These are phyloP conservation scores for Venturia carpophila DNA, from an alignment of 2,329 filamentous ascomycete species.

Conservation along the genomic window DNA sequence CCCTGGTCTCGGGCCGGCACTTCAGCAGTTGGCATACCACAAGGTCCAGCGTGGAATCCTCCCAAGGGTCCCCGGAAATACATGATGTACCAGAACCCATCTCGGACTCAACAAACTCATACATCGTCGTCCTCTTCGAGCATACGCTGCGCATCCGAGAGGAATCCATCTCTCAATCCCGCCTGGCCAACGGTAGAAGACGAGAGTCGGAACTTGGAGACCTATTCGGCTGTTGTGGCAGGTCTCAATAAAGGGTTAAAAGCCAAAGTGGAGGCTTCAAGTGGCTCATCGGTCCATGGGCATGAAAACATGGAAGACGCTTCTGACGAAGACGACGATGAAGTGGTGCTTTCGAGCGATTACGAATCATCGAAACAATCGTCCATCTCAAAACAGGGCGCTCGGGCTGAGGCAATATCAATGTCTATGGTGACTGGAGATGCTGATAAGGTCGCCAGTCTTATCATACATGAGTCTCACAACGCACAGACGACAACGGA, in stretches of 20 bases:
- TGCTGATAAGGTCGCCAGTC: neutral
- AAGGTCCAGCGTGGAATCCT: slow-evolving; percentile 10
- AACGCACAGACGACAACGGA: neutral
- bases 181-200: neutral
- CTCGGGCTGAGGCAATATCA: neutral
- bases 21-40: neutral
- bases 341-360: neutral
- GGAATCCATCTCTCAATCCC: neutral
- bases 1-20: neutral
- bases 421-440: neutral
- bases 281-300: neutral
- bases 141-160: neutral
- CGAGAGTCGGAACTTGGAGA: neutral
- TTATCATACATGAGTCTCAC: too few relatives aligned
- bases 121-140: neutral
- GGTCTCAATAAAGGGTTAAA: neutral
- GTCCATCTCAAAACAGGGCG: neutral
- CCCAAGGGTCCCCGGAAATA: neutral
- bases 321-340: neutral
- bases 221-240: neutral
- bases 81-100: neutral
- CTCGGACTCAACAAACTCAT: neutral
- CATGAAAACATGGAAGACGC: neutral
- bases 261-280: neutral
- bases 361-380: neutral